These are phyloP conservation scores for Tolypocladium sp. DNA, from an alignment of 2,329 filamentous ascomycete genomes.

Conservation along the genomic window DNA sequence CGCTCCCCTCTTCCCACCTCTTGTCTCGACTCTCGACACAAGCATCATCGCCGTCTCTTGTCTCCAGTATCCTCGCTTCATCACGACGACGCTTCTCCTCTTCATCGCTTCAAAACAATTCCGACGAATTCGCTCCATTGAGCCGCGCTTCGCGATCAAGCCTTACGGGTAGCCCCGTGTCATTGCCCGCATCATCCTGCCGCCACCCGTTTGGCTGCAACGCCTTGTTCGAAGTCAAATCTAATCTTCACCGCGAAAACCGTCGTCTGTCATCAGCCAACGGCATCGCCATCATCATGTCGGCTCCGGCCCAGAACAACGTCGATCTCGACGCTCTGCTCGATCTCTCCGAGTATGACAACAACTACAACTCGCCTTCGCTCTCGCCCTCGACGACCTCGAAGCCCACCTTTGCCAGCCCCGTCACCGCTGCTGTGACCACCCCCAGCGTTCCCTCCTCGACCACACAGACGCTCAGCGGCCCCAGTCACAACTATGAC, in stretches of 20 bases:
- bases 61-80: background rate
- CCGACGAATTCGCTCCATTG: background rate
- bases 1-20: conserved; percentile 7
- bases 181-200: background rate
- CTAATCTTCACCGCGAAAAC: too few species aligned
- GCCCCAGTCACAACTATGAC: conserved; percentile 90
- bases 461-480: conserved; percentile 56
- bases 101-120: background rate
- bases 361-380: conserved; percentile 50
- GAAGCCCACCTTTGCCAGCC: conserved; percentile 44
- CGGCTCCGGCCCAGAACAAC: conserved; percentile 32
- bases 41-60: conserved; percentile 1
- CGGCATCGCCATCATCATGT: conserved; percentile 16
- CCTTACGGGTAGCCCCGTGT: background rate
- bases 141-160: background rate
- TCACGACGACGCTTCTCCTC: background rate
- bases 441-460: conserved; percentile 46
- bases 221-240: too few species aligned
- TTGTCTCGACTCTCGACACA: conserved; percentile 4
- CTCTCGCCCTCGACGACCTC: conserved; percentile 44
- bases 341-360: conserved; percentile 56
- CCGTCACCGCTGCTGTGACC: conserved; percentile 41
- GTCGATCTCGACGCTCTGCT: conserved; percentile 49
- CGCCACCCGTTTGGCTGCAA: background rate
- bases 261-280: background rate